Evolutionary conservation across 2,329 filamentous ascomycete species (phyloP).

Genomic region (Fusarium sp.): DNA sequence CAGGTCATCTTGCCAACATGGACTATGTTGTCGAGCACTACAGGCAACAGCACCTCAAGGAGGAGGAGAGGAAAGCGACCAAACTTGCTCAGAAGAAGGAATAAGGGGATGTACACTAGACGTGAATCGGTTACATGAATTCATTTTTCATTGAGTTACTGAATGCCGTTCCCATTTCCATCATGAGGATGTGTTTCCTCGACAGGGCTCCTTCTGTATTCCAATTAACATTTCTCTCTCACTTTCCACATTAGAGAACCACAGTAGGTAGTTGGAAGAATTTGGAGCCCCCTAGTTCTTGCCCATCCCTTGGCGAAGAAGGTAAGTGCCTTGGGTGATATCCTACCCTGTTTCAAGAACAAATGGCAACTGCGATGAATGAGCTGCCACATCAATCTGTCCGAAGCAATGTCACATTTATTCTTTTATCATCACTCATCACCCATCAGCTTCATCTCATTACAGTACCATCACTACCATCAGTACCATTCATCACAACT

Average conservation of each 20-base stretch:
- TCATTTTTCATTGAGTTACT: conserved; percentile 39
- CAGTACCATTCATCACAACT: background rate
- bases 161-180: conserved; percentile 4
- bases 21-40: conserved; percentile 71
- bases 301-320: background rate
- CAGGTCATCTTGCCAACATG: conserved; percentile 67
- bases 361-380: background rate
- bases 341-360: background rate
- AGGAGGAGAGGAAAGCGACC: conserved; percentile 68
- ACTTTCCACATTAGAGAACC: background rate
- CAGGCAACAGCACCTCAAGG: conserved; percentile 65
- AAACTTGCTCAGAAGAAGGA: conserved; percentile 60
- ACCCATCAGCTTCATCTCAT: background rate
- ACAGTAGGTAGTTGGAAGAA: background rate
- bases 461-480: background rate
- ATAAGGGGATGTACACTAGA: conserved; percentile 49
- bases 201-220: background rate
- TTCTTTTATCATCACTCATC: conserved; percentile 5
- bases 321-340: background rate
- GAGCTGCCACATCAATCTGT: background rate
- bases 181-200: background rate
- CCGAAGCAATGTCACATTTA: background rate
- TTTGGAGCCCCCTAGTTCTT: background rate
- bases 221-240: background rate
- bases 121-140: conserved; percentile 45